Base-by-base conservation (phyloP, 2,329 filamentous ascomycete genomes). In the Fusarium brevicatenulatum region DNA sequence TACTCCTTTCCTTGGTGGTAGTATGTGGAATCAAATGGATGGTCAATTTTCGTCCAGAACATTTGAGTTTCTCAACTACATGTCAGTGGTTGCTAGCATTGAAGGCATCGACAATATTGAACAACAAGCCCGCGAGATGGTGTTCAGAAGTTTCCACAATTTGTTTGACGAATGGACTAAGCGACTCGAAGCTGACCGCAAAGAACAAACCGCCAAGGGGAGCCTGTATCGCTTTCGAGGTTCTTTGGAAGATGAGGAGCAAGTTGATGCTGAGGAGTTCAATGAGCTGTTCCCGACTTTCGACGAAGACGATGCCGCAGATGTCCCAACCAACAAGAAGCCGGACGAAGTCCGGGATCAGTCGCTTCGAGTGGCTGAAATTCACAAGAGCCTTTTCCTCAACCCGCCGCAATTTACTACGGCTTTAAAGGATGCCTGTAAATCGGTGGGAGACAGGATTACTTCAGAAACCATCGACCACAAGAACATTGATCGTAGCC, bases 161-260 rank as follows among this genome's bases (percentile, higher is more conserved):
- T 91, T 97, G 77, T 97, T 95, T 77, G 84, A 90, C 21, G 88
- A 95, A 56, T 99, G 95, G 95, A 93, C 90, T 74, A 88, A 89
- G 56, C 92, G 92, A 78, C 88, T 97, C 5, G 89, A 92, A 59
- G 86, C 90, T 25, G 95, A 98, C 72, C 92, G 94, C 76, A 90
- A 91, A 76, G 89, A 93, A 52, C 91, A 93, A 74, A 91, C 93
- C 23, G 88, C 89, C 34, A 93, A 92, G 70, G 90, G 89, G 9
- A 95, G 93, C 70, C 82, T 97, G 43, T 99, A 97, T 81, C 91
- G 91, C 25, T 98, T 96, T 83, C 90, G 91, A 71, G 95, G 95
- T 37, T 91, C 91, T 43, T 84, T 89, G 43, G 92, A 95, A 68
- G 91, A 95, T 53, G 90, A 93, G 72, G 92, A 97, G 63, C 91